Evolutionary conservation across 2,329 filamentous ascomycete species (phyloP).

Genomic region (Hawksworthiomyces lignivorus): DNA sequence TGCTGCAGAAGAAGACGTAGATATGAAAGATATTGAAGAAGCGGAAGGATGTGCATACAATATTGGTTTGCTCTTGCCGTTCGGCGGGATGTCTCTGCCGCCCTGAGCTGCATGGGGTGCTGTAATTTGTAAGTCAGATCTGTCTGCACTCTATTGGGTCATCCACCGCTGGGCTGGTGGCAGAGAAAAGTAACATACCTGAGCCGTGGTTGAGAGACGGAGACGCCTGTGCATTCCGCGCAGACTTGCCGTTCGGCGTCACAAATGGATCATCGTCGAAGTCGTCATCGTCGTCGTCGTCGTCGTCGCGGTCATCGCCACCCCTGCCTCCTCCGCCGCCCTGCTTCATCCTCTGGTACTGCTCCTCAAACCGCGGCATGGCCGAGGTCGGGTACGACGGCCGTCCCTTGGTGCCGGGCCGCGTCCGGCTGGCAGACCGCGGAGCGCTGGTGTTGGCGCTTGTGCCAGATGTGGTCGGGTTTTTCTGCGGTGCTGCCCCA

Average conservation of each 20-base stretch:
- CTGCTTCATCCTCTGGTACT: constrained; percentile 9
- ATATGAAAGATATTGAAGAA: no score
- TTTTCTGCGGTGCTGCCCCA: background rate
- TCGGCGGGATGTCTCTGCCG: constrained; percentile 1
- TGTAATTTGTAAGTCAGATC: no score
- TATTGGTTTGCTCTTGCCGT: background rate
- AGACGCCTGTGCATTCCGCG: background rate
- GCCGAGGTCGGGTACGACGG: background rate
- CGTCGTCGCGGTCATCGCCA: no score
- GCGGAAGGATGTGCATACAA: background rate
- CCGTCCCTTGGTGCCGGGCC: background rate
- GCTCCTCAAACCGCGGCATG: constrained; percentile 14
- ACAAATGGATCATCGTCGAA: background rate
- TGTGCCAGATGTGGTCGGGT: background rate
- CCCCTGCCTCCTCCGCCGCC: no score
- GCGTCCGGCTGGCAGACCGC: constrained; percentile 1
- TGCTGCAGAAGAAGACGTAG: no score
- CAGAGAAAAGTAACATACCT: no score
- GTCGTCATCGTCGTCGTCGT: no score
- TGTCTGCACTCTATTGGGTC: no score
- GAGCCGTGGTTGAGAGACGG: background rate
- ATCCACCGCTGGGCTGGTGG: no score
- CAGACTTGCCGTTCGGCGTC: background rate
- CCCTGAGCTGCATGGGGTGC: background rate
- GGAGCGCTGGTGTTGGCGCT: constrained; percentile 6